Evolutionary conservation across 1,284 basidiomycete species (phyloP).

Genomic region (Rhodotorula sp.): DNA sequence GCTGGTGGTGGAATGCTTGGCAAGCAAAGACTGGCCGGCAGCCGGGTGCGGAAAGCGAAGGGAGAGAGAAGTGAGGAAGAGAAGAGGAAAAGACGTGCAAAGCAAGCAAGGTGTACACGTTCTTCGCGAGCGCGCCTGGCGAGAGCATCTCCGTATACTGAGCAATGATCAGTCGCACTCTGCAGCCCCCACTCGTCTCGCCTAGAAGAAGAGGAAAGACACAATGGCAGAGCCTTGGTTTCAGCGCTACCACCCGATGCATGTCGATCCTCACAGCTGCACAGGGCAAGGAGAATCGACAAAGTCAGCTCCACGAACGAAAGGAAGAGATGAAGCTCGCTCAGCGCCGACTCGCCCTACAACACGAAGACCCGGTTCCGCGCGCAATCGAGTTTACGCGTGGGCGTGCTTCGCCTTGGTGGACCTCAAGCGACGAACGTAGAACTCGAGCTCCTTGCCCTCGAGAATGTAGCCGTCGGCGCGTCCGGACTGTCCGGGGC

Average conservation of each 20-base stretch:
- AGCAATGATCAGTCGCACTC: no score
- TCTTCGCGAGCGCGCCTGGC: no score
- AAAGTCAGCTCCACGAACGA: no score
- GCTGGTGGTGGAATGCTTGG: no score
- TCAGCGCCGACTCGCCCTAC: constrained; percentile 1
- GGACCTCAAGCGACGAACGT: constrained; percentile 78
- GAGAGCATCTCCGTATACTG: no score
- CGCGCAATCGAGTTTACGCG: background rate
- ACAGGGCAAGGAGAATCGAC: no score
- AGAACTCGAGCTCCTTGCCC: constrained; percentile 97
- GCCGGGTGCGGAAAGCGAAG: no score
- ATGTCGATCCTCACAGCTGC: no score
- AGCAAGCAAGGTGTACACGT: no score
- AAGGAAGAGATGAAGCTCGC: background rate
- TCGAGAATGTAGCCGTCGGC: constrained; percentile 93
- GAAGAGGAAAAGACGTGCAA: no score
- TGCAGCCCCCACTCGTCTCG: background rate
- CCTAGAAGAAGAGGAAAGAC: background rate
- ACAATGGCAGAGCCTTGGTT: constrained; percentile 5
- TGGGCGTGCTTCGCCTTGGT: constrained; percentile 85
- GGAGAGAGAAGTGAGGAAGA: no score
- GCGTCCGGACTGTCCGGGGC: constrained; percentile 90
- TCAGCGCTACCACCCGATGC: constrained; percentile 3
- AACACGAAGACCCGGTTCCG: background rate
- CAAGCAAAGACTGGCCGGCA: no score